Base-by-base conservation (phyloP, 371 early-diverging fungal species). In the Rhizopus microsporus region DNA sequence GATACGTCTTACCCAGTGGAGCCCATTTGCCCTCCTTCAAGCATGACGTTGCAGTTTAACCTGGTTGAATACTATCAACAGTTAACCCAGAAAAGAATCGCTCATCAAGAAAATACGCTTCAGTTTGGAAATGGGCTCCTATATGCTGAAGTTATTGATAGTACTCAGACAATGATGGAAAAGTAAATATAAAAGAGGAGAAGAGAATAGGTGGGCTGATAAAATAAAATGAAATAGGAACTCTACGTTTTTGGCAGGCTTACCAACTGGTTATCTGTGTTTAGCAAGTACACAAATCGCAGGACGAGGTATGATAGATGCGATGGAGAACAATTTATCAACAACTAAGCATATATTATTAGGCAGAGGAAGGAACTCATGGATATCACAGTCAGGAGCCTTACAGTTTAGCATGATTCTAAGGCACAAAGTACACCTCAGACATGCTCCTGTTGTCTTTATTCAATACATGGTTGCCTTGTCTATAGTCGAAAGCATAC, bases 111-210 rank as follows among this genome's bases (percentile, higher is more conserved):
- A 43, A 29, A 1, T 4, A 32, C 42, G 33, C 9, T 58, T 31
- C 63, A 66, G 47, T 87, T 89, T 63, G 97, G 97, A 10, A 85
- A 83, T 35, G 78, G 71, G 34, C 56, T 94, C 3, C 58, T 95
- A 56, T 95, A 93, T 73, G 82, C 89, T 5, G 82, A 90, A 47
- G 82, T 87, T 0, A 75, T 93, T 4, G 78, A 83, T 2, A 94
- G 94, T 12, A 98, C 97, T 2, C 97, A 96, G 68, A 92, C 95
- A 2, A 64, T 96, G 38, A 69, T 97, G 33, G 95, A 95, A 58
- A 92, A 88, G 81, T 88, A 77, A 34, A 44, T 23, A 23, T 23
- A 23, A 23, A 23, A 23, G 23, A 23, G 6, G 38, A 37, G 37
- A 17, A 43, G 4, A 42, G 23, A 23, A 23, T 23, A 23, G 2